A percentile compares a stretch with the other conserved stretches of the same genome.
Evolutionary conservation across 2,329 filamentous ascomycete species (phyloP).

Genomic region (Neofusicoccum laricinum): DNA sequence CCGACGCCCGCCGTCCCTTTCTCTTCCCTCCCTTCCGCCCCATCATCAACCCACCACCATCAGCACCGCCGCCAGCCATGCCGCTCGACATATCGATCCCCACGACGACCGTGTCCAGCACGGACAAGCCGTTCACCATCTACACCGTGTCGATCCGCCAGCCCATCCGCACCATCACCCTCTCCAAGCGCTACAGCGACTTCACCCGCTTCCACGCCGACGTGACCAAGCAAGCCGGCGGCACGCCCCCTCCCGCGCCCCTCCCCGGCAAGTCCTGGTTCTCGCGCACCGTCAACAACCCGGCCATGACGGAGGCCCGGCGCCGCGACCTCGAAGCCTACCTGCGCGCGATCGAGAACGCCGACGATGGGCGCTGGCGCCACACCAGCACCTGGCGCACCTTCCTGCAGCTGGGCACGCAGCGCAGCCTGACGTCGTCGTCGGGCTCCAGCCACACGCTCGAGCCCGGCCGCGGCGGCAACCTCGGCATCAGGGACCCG

Average conservation of each 20-base stretch:
- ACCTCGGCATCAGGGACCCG: conserved; percentile 12
- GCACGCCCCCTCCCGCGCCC: conserved; percentile 64
- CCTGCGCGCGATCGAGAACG: conserved; percentile 67
- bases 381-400: conserved; percentile 68
- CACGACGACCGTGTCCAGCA: conserved; percentile 47
- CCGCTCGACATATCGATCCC: conserved; percentile 44
- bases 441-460: not conserved
- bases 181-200: conserved; percentile 81
- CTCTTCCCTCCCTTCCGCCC: not conserved
- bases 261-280: conserved; percentile 77
- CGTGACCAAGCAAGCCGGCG: conserved; percentile 59
- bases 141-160: conserved; percentile 77
- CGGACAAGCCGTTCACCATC: conserved; percentile 66
- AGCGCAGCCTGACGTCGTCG: conserved; percentile 12
- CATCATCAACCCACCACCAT: not conserved
- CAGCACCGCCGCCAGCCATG: not conserved
- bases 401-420: conserved; percentile 62
- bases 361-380: conserved; percentile 73
- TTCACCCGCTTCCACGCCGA: conserved; percentile 65
- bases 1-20: not conserved
- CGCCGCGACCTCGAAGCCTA: conserved; percentile 68
- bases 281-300: conserved; percentile 57
- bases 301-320: conserved; percentile 69
- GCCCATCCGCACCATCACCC: conserved; percentile 70
- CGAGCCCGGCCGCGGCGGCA: not conserved